Percentiles rank a stretch among this genome's conserved stretches.
These are phyloP conservation scores for Penicillium angulare DNA, from an alignment of 495 filamentous ascomycete species.

Conservation along the genomic window DNA sequence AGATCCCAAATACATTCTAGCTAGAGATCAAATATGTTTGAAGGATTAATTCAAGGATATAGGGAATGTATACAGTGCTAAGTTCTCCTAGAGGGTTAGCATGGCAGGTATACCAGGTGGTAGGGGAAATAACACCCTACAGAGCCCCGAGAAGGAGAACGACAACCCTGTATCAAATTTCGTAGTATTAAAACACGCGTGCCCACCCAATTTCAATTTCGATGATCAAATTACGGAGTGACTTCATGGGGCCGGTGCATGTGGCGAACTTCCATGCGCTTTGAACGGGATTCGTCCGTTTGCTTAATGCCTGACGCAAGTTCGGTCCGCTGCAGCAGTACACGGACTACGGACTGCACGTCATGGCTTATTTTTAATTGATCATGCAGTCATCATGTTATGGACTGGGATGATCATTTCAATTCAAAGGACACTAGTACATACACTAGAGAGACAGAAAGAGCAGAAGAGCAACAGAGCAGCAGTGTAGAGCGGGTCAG, in stretches of 20 bases:
- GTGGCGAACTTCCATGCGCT: too few species aligned
- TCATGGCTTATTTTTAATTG: not conserved
- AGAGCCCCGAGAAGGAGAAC: not conserved
- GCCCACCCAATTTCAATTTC: not conserved
- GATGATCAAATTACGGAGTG: not conserved
- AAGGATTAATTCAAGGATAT: too few species aligned
- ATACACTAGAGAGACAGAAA: not conserved
- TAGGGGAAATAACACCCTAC: not conserved
- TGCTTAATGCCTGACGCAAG: not conserved
- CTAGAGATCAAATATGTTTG: too few species aligned
- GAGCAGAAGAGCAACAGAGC: too few species aligned
- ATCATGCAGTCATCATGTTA: constrained; percentile 15
- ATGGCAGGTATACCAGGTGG: too few species aligned
- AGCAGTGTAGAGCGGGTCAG: constrained; percentile 10
- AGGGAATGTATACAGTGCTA: too few species aligned
- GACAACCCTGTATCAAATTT: not conserved
- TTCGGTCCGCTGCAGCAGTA: not conserved
- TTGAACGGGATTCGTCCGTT: too few species aligned
- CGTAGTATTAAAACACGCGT: not conserved
- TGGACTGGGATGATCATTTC: not conserved
- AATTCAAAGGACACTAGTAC: constrained; percentile 1
- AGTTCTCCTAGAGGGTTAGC: too few species aligned
- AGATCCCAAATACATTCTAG: too few species aligned
- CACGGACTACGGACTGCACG: not conserved
- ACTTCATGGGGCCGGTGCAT: too few species aligned